A percentile compares a stretch with the other conserved stretches of the same genome.
Evolutionary conservation across 139 green algal species (phyloP).

Genomic region (Coelastrella sp.): DNA sequence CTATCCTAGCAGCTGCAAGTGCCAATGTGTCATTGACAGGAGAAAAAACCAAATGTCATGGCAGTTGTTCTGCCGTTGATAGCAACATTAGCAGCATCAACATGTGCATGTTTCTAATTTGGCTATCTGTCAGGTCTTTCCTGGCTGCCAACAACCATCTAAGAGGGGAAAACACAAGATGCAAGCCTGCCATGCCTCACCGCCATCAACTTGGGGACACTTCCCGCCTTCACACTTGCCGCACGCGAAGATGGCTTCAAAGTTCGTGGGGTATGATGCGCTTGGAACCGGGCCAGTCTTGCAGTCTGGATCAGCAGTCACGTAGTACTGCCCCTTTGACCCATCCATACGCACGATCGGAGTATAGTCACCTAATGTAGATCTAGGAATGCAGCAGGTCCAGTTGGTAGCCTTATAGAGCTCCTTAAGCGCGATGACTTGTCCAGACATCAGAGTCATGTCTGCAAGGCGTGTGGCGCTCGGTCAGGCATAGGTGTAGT

Average conservation of each 20-base stretch:
- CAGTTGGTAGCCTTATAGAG: conserved; percentile 30
- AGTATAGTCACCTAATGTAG: not conserved
- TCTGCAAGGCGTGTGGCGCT: not conserved
- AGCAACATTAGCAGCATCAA: too few relatives aligned
- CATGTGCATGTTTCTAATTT: too few relatives aligned
- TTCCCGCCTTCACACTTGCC: not conserved
- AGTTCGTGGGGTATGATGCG: not conserved
- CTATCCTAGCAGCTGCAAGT: too few relatives aligned
- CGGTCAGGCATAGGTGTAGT: not conserved
- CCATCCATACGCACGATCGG: conserved; percentile 17
- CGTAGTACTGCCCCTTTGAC: conserved; percentile 14
- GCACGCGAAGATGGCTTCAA: not conserved
- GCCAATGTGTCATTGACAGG: too few relatives aligned
- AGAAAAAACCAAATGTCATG: too few relatives aligned
- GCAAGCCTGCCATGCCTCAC: not conserved
- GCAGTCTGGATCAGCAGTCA: conserved; percentile 36
- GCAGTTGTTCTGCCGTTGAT: too few relatives aligned
- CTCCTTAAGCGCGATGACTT: conserved; percentile 12
- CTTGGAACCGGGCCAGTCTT: not conserved
- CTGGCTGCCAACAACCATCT: too few relatives aligned
- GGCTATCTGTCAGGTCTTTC: too few relatives aligned
- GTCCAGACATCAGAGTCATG: conserved; percentile 37
- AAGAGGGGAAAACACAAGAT: too few relatives aligned
- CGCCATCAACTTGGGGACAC: conserved; percentile 6
- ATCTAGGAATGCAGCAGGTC: conserved; percentile 21